Base-by-base conservation (phyloP, 2,329 filamentous ascomycete genomes). In the Penicillium fuscoglaucum region DNA sequence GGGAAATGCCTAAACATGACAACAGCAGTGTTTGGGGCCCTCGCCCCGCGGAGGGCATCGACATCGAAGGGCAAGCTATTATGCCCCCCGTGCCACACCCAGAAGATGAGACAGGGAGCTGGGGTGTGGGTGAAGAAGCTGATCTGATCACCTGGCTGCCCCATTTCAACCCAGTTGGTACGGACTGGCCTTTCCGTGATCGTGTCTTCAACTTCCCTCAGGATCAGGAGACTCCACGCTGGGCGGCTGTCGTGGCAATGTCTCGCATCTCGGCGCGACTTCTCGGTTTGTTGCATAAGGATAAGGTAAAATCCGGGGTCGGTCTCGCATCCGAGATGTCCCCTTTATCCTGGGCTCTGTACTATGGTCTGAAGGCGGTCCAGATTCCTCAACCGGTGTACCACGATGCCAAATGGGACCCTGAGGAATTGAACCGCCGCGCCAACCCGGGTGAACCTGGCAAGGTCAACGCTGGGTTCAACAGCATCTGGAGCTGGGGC, bases 241-340 rank as follows among this genome's bases (percentile, higher is more conserved):
- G 61, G 13, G 48, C 58, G 4, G 50, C 61, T 21, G 43, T 58
- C 3, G 55, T 62, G 19, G 58, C 60, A 12, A 62, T 62, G 60
- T 60, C 58, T 26, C 54, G 60, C 6, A 33, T 62, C 4, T 62
- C 60, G 0, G 31, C 46, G 2, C 41, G 49, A 26, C 35, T 63
- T 12, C 56, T 63, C 8, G 17, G 31, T 2, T 10, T 48, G 0
- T 40, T 61, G 49, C 61, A 61, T 24, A 24, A 53, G 2, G 52
- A 59, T 41, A 56, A 59, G 17, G 40, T 46, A 1, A 6, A 44
- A 6, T 15, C 6, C 2, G 59, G 55, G 8, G 45, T 56, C 4
- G 59, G 61, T 5, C 52, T 63, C 19, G 58, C 49, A n/a, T 63
- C 61, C 17, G 61, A 63, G 41, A 63, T 63, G 61, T 51, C 61